These are phyloP conservation scores for Leptomonas seymouri DNA, from an alignment of 208 protist species.

Conservation along the genomic window DNA sequence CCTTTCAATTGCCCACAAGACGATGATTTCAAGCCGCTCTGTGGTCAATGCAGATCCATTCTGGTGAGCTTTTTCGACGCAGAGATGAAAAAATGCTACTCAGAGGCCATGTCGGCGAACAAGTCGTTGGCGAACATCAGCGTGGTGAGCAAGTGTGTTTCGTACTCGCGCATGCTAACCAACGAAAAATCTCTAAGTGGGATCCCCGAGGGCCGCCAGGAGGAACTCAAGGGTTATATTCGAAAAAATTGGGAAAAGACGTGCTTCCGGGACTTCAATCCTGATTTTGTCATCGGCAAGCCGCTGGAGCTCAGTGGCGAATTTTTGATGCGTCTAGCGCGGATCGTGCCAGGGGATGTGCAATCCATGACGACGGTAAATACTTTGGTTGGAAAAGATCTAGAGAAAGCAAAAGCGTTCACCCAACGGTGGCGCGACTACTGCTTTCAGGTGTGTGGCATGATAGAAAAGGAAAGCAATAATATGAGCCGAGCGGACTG, in stretches of 20 bases:
- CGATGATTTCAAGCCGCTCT: constrained; percentile 45
- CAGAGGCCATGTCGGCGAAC: constrained; percentile 15
- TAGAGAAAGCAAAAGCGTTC: constrained; percentile 38
- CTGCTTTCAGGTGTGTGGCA: constrained; percentile 29
- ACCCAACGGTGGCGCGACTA: constrained; percentile 34
- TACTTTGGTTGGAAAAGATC: constrained; percentile 24
- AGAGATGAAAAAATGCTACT: constrained; percentile 36
- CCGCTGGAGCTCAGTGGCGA: constrained; percentile 9
- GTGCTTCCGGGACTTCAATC: constrained; percentile 30
- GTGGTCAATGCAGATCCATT: constrained; percentile 39
- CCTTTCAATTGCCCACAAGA: constrained; percentile 20
- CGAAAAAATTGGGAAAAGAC: constrained; percentile 34
- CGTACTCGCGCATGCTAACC: constrained; percentile 39
- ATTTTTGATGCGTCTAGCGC: constrained; percentile 26
- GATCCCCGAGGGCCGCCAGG: constrained; percentile 22
- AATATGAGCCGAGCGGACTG: constrained; percentile 23
- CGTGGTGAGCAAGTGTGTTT: constrained; percentile 25
- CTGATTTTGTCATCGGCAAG: constrained; percentile 5
- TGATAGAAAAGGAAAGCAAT: constrained; percentile 46
- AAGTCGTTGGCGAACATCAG: not conserved
- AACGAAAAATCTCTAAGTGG: constrained; percentile 17
- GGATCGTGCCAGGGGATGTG: constrained; percentile 35
- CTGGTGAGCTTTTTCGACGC: constrained; percentile 32
- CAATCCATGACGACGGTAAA: constrained; percentile 23
- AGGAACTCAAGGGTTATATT: constrained; percentile 33